phyloP scores from a whole-genome alignment of 2,329 filamentous ascomycete species.

The Pestalotiopsis sp. region DNA sequence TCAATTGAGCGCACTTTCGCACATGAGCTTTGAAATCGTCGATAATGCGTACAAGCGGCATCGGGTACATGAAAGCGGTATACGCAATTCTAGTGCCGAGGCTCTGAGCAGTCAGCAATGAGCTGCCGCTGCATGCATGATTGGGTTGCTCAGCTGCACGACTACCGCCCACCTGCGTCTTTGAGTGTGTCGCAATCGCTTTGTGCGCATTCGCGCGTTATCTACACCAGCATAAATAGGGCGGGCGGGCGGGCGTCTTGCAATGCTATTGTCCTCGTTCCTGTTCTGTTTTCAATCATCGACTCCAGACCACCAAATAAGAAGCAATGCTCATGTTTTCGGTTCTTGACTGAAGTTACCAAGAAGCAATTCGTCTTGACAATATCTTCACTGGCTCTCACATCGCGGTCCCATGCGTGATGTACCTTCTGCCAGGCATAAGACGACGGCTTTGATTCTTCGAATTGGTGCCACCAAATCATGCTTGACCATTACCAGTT shows the following conservation, averaged over 20 bases:
- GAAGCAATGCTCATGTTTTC: not conserved
- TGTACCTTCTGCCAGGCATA: not conserved
- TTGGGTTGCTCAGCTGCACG: slow-evolving; percentile 3
- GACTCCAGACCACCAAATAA: too few species aligned
- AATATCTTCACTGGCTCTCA: slow-evolving; percentile 1
- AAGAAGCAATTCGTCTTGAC: not conserved
- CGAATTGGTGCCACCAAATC: not conserved
- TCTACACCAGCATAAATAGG: not conserved
- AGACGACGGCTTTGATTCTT: not conserved
- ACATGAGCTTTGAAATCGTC: not conserved
- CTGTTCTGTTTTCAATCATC: too few species aligned
- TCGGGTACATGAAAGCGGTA: not conserved
- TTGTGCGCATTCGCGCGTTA: slow-evolving; percentile 6
- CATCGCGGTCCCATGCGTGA: slow-evolving; percentile 5
- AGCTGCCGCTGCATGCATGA: slow-evolving; percentile 12
- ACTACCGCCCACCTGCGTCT: not conserved
- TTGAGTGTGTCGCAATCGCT: slow-evolving; percentile 2
- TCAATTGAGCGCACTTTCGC: not conserved
- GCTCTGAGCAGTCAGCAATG: slow-evolving; percentile 9
- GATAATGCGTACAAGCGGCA: not conserved
- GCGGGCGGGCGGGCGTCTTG: not conserved
- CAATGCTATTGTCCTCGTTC: not conserved
- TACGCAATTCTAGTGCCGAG: not conserved
- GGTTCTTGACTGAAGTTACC: not conserved
- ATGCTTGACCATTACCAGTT: not conserved